Percentiles rank a stretch among this genome's conserved stretches.
Conservation (phyloP, 169 alveolate genomes). For the Plasmodium inui region DNA sequence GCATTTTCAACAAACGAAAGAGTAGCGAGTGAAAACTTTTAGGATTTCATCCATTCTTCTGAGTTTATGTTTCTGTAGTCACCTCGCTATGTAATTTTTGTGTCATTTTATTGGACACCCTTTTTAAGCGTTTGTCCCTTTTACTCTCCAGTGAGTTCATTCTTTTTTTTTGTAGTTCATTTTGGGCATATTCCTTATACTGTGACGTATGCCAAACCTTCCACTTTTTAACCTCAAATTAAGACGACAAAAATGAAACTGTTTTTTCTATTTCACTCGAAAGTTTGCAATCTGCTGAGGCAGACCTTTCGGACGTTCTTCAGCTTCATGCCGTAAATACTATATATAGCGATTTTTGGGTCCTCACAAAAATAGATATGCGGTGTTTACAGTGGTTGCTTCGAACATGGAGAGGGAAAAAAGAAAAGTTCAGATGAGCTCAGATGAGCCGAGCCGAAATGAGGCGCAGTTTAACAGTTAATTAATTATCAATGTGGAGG, state of each 20-base stretch:
- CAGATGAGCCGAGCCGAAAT: neutral
- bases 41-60: neutral
- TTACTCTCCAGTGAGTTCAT: neutral
- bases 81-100: neutral
- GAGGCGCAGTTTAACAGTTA: neutral
- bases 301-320: neutral
- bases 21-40: neutral
- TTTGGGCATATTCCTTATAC: neutral
- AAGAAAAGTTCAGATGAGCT: neutral
- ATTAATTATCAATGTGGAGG: neutral
- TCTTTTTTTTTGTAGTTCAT: neutral
- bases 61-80: neutral
- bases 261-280: neutral
- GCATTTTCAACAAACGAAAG: constrained; percentile 50
- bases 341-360: neutral
- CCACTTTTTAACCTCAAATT: neutral
- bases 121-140: neutral
- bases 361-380: neutral
- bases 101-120: neutral
- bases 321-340: neutral
- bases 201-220: neutral
- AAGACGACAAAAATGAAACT: neutral
- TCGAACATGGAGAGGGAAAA: neutral
- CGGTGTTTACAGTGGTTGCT: neutral
- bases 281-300: neutral